These are phyloP conservation scores for Lunularia cruciata DNA, from an alignment of 225 moss, liverwort and hornwort genomes.

Conservation along the genomic window DNA sequence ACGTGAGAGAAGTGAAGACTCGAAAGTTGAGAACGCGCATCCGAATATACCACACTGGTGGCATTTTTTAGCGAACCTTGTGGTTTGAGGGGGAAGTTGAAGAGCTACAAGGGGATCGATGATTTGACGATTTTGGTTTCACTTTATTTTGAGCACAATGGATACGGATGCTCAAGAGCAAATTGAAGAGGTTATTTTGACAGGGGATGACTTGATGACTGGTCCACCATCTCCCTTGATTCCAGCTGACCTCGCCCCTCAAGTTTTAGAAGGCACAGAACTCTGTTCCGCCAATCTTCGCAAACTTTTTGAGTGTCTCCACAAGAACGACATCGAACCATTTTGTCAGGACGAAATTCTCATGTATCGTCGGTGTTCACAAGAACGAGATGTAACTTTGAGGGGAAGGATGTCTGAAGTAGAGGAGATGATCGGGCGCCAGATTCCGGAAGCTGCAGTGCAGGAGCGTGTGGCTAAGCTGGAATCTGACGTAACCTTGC, in stretches of 20 bases:
- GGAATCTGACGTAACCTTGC: conserved; percentile 53
- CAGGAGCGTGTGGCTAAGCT: conserved; percentile 69
- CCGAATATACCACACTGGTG: too few relatives aligned
- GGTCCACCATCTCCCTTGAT: conserved; percentile 78
- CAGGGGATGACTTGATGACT: conserved; percentile 92
- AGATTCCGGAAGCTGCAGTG: conserved; percentile 63
- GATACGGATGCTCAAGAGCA: conserved; percentile 39
- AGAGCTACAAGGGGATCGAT: too few relatives aligned
- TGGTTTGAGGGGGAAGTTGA: too few relatives aligned
- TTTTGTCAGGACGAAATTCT: conserved; percentile 96
- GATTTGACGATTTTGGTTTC: neutral
- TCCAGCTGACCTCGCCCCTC: conserved; percentile 73
- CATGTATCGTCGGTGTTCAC: conserved; percentile 80
- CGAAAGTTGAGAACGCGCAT: too few relatives aligned
- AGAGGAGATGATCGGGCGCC: conserved; percentile 62
- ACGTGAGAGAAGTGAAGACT: too few relatives aligned
- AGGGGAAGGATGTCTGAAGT: conserved; percentile 60
- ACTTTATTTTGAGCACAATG: conserved; percentile 13
- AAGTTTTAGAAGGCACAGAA: conserved; percentile 71
- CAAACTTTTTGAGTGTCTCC: conserved; percentile 85
- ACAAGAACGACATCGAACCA: conserved; percentile 92
- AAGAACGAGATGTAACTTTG: conserved; percentile 61
- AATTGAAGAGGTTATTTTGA: conserved; percentile 82
- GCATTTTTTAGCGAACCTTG: too few relatives aligned
- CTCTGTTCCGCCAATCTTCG: conserved; percentile 76